Conservation (phyloP, 1,284 basidiomycete genomes). For the Schizophyllum commune region DNA sequence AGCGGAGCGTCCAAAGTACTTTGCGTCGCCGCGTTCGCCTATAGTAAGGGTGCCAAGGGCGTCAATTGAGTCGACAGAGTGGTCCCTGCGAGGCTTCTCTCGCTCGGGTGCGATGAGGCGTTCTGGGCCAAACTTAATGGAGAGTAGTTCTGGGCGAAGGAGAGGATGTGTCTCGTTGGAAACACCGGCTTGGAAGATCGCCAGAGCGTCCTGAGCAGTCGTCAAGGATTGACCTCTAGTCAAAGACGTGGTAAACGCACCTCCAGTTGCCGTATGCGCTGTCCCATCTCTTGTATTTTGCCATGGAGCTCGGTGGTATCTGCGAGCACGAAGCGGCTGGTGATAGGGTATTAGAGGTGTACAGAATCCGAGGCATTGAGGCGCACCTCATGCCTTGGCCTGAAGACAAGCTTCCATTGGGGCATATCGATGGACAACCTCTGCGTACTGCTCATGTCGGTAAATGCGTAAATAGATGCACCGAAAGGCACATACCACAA, state of each 20-base stretch:
- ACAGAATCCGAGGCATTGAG: background rate
- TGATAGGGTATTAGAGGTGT: background rate
- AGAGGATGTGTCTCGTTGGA: constrained; percentile 59
- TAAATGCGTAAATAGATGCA: background rate
- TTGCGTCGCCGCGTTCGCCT: constrained; percentile 53
- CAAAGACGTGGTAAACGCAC: background rate
- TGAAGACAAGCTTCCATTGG: constrained; percentile 33
- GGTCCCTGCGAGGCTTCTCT: constrained; percentile 18
- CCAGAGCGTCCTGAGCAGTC: constrained; percentile 44
- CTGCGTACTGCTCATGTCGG: constrained; percentile 4
- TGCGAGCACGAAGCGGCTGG: constrained; percentile 47
- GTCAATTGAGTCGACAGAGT: constrained; percentile 28
- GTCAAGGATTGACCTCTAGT: background rate
- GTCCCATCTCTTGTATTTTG: constrained; percentile 66
- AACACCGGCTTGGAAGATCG: constrained; percentile 51
- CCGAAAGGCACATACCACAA: constrained; percentile 39
- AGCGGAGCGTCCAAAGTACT: constrained; percentile 57
- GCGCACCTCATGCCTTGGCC: constrained; percentile 39
- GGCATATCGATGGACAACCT: constrained; percentile 14
- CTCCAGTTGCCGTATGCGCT: constrained; percentile 56
- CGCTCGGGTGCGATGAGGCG: constrained; percentile 19
- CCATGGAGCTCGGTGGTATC: constrained; percentile 63
- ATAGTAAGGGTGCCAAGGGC: constrained; percentile 55
- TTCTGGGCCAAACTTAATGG: constrained; percentile 52
- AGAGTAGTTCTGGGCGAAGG: constrained; percentile 51